Percentiles rank a stretch among this genome's conserved stretches.
Conservation (phyloP, 495 filamentous ascomycete species). For the Xylaria longipes region DNA sequence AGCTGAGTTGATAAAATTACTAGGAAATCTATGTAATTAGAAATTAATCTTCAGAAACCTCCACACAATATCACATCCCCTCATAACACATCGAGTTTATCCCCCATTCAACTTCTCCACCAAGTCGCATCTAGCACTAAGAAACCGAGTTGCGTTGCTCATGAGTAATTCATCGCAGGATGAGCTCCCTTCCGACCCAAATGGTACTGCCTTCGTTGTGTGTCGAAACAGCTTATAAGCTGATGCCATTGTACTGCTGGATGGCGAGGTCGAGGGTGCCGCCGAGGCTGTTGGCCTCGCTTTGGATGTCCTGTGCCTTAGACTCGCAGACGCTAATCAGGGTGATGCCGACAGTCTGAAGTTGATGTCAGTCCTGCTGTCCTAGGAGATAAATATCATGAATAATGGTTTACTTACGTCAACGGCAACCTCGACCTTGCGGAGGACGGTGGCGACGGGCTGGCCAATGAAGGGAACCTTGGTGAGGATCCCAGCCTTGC, state of each 20-base stretch:
- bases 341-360: constrained; percentile 27
- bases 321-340: constrained; percentile 22
- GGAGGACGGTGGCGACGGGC: constrained; percentile 30
- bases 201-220: neutral
- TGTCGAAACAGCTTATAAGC: neutral
- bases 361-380: neutral
- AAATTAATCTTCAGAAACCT: neutral
- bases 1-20: neutral
- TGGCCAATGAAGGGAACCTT: constrained; percentile 36
- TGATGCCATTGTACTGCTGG: constrained; percentile 12
- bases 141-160: neutral
- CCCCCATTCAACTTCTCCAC: neutral
- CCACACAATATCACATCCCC: neutral
- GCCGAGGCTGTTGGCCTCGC: constrained; percentile 27
- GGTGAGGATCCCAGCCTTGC: constrained; percentile 35
- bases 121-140: neutral
- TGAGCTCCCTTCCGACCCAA: neutral
- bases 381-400: neutral
- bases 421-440: constrained; percentile 31
- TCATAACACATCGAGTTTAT: neutral
- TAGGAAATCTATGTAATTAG: neutral
- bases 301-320: constrained; percentile 3
- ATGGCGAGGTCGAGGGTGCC: constrained; percentile 25
- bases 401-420: constrained; percentile 32
- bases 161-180: neutral